Percentiles rank a stretch among this genome's conserved stretches.
These are phyloP conservation scores for Aspergillus jensenii DNA, from an alignment of 2,329 filamentous ascomycete genomes.

Conservation along the genomic window DNA sequence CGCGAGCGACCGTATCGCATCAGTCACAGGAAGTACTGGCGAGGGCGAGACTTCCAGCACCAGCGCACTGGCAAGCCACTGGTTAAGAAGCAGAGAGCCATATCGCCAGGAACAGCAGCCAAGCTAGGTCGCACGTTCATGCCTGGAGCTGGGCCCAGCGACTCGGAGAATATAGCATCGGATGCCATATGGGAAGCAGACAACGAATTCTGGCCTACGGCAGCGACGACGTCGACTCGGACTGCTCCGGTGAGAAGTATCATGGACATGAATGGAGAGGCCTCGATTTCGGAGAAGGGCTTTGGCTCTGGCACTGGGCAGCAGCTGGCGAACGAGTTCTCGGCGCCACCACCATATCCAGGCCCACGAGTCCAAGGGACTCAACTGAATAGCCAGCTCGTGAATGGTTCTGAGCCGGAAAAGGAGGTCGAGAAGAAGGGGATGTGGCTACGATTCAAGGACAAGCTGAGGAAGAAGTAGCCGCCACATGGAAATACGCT, in stretches of 20 bases:
- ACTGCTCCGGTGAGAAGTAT: background rate
- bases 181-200: no score
- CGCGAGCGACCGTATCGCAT: slow-evolving; percentile 8
- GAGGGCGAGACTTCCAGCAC: background rate
- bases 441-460: slow-evolving; percentile 3
- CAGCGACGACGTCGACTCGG: no score
- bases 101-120: background rate
- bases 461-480: background rate
- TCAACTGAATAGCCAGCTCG: no score
- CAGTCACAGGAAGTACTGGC: slow-evolving; percentile 1
- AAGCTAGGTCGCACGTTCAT: background rate
- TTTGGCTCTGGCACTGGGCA: no score
- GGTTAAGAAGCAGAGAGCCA: background rate
- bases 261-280: background rate
- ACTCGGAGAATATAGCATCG: background rate
- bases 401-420: no score
- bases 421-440: background rate
- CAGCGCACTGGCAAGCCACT: no score
- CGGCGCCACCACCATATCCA: slow-evolving; percentile 2
- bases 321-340: background rate
- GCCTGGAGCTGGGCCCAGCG: background rate
- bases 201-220: no score
- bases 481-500: no score
- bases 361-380: background rate
- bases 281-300: no score